Evolutionary conservation across 2,329 filamentous ascomycete species (phyloP).

Genomic region (Talaromyces marneffei): DNA sequence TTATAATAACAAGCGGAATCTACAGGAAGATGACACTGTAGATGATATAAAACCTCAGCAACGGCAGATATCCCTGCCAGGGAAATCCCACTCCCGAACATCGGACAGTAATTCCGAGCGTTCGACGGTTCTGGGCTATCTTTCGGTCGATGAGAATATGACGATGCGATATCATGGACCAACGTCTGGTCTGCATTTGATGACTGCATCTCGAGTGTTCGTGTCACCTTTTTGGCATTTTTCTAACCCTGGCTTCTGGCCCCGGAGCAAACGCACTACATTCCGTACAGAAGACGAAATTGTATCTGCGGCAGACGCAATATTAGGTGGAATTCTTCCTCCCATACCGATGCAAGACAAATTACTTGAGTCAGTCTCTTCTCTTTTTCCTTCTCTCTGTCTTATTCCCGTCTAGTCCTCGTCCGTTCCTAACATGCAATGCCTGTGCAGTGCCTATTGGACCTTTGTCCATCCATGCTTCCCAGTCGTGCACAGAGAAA

Average conservation of each 20-base stretch:
- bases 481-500: slow-evolving; percentile 13
- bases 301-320: slow-evolving; percentile 12
- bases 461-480: slow-evolving; percentile 13
- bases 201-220: slow-evolving; percentile 13
- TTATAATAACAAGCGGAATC: background rate
- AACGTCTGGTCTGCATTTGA: slow-evolving; percentile 12
- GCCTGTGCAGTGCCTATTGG: slow-evolving; percentile 9
- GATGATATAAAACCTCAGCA: background rate
- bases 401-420: too few species aligned
- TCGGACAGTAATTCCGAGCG: slow-evolving; percentile 5
- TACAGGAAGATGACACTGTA: background rate
- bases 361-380: slow-evolving; percentile 9
- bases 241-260: slow-evolving; percentile 14
- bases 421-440: background rate
- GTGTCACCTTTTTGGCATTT: slow-evolving; percentile 15
- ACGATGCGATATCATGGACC: slow-evolving; percentile 16
- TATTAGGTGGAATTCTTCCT: slow-evolving; percentile 15
- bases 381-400: too few species aligned
- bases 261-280: slow-evolving; percentile 11
- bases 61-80: background rate
- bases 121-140: slow-evolving; percentile 13
- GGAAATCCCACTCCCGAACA: background rate
- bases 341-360: slow-evolving; percentile 11
- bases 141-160: slow-evolving; percentile 15
- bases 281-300: slow-evolving; percentile 15